Percentiles rank a stretch among this genome's conserved stretches.
Conservation (phyloP, 2,329 filamentous ascomycete genomes). For the Calcarisporium arbuscula region DNA sequence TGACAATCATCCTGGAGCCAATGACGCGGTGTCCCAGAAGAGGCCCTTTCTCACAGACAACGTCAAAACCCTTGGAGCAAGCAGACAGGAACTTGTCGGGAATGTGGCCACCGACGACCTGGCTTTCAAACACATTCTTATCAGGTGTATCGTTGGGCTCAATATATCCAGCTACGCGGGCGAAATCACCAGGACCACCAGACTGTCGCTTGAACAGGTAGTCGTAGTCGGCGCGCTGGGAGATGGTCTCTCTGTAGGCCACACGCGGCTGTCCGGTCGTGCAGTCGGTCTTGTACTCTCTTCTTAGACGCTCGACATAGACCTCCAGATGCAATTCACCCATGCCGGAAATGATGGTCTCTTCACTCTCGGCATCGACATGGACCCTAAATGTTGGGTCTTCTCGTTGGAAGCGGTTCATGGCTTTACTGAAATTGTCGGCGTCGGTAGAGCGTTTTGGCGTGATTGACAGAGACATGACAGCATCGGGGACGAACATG, state of each 20-base stretch:
- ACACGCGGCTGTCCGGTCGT: slow-evolving; percentile 95
- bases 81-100: slow-evolving; percentile 93
- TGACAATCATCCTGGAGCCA: slow-evolving; percentile 83
- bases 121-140: slow-evolving; percentile 77
- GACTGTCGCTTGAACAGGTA: slow-evolving; percentile 92
- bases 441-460: slow-evolving; percentile 90
- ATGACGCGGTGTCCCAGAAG: slow-evolving; percentile 90
- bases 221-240: slow-evolving; percentile 74
- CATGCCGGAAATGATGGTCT: slow-evolving; percentile 98
- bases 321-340: slow-evolving; percentile 95
- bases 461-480: slow-evolving; percentile 96
- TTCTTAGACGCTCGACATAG: slow-evolving; percentile 92
- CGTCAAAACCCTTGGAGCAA: slow-evolving; percentile 89
- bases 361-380: slow-evolving; percentile 84
- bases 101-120: slow-evolving; percentile 83
- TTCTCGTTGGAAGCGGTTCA: slow-evolving; percentile 97
- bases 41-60: slow-evolving; percentile 77
- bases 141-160: slow-evolving; percentile 72
- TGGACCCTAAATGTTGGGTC: slow-evolving; percentile 96
- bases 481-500: slow-evolving; percentile 96
- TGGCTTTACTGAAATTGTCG: slow-evolving; percentile 95
- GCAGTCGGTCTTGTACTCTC: slow-evolving; percentile 95
- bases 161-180: slow-evolving; percentile 84
- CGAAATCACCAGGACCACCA: slow-evolving; percentile 92
- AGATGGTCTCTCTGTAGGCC: slow-evolving; percentile 92